These are phyloP conservation scores for Cordyceps cateniannulata DNA, from an alignment of 2,329 filamentous ascomycete genomes.

Conservation along the genomic window DNA sequence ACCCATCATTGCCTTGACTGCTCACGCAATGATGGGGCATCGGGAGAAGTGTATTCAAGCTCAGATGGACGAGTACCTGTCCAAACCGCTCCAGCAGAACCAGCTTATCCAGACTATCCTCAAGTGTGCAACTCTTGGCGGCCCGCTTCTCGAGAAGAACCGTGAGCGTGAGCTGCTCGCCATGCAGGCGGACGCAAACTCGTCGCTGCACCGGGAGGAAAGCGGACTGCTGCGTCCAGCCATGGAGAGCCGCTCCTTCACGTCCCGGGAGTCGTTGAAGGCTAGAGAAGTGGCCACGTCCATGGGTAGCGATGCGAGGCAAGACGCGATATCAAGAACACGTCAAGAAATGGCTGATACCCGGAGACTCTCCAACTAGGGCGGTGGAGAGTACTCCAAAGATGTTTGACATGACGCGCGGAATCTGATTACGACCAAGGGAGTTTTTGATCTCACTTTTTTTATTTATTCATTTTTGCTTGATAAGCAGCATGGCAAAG, in stretches of 20 bases:
- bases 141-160: conserved; percentile 73
- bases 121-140: conserved; percentile 89
- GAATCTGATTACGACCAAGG: conserved; percentile 9
- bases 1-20: conserved; percentile 93
- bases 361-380: conserved; percentile 11
- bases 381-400: conserved; percentile 3
- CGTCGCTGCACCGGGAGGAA: conserved; percentile 33
- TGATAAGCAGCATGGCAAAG: conserved; percentile 11
- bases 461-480: conserved; percentile 12
- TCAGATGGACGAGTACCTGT: conserved; percentile 98
- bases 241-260: conserved; percentile 57
- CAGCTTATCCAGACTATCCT: conserved; percentile 97
- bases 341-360: conserved; percentile 16
- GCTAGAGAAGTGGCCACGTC: conserved; percentile 41
- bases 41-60: conserved; percentile 97
- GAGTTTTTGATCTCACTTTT: conserved; percentile 5
- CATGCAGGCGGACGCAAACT: conserved; percentile 43
- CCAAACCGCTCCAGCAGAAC: conserved; percentile 93
- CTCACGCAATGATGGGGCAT: conserved; percentile 97
- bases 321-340: conserved; percentile 46
- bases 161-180: conserved; percentile 52
- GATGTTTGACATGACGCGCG: conserved; percentile 10
- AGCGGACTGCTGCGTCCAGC: conserved; percentile 33
- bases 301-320: conserved; percentile 40
- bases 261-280: conserved; percentile 56